These are phyloP conservation scores for Paramarasmius palmivorus DNA, from an alignment of 1,284 basidiomycete species.

Conservation along the genomic window DNA sequence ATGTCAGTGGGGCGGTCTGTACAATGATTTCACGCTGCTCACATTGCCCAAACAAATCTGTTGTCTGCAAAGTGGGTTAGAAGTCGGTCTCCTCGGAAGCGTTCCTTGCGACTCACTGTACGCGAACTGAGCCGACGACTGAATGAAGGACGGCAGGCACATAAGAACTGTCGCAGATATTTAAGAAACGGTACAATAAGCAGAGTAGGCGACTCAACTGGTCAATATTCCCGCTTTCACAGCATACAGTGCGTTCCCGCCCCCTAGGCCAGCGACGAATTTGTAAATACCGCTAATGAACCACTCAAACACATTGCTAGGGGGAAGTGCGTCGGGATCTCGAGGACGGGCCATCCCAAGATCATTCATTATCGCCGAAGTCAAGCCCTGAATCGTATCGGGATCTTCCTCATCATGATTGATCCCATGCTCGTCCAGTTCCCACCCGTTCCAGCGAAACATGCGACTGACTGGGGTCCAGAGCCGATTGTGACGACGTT, in stretches of 20 bases:
- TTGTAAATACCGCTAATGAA: slow-evolving; percentile 49
- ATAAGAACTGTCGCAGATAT: slow-evolving; percentile 45
- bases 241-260: slow-evolving; percentile 72
- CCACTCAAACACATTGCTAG: slow-evolving; percentile 55
- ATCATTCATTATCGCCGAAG: slow-evolving; percentile 40
- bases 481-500: slow-evolving; percentile 48
- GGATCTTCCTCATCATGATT: slow-evolving; percentile 55
- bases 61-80: slow-evolving; percentile 36
- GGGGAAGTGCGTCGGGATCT: slow-evolving; percentile 78
- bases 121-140: slow-evolving; percentile 54
- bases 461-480: slow-evolving; percentile 68
- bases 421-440: slow-evolving; percentile 43
- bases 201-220: slow-evolving; percentile 30
- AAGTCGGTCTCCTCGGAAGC: slow-evolving; percentile 1
- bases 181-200: not conserved
- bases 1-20: not conserved
- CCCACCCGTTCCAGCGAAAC: slow-evolving; percentile 49
- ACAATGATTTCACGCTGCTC: not conserved
- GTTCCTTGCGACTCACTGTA: slow-evolving; percentile 45
- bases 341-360: slow-evolving; percentile 57
- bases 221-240: slow-evolving; percentile 79
- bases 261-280: slow-evolving; percentile 36
- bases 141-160: slow-evolving; percentile 61
- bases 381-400: slow-evolving; percentile 66
- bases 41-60: slow-evolving; percentile 57